Evolutionary conservation across 306 rosid species (phyloP).

Genomic region (Glycyrrhiza uralensis): DNA sequence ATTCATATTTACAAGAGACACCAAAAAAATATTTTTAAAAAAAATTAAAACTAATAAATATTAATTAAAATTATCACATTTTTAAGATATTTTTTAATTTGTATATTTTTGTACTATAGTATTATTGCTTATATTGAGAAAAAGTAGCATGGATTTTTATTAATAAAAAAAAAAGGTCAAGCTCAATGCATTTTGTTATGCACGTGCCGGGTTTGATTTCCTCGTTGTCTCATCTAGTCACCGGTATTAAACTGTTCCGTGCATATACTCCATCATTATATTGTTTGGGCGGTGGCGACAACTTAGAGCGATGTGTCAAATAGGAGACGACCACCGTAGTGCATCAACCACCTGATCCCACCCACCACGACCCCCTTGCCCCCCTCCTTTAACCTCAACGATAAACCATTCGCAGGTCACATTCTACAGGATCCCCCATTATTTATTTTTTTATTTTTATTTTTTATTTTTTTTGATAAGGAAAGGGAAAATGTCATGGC

Average conservation of each 20-base stretch:
- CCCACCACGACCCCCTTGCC: not conserved
- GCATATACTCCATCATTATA: not conserved
- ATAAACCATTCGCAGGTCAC: constrained; percentile 25
- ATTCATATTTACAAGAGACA: too few species aligned
- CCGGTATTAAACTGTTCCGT: not conserved
- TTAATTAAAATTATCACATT: too few species aligned
- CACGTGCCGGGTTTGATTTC: not conserved
- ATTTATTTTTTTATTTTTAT: not conserved
- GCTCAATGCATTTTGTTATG: not conserved
- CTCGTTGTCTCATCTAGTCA: not conserved
- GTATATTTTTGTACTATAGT: too few species aligned
- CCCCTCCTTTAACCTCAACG: not conserved
- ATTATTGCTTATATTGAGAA: too few species aligned
- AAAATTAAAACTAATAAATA: too few species aligned
- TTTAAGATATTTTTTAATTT: too few species aligned
- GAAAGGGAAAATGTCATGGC: constrained; percentile 66
- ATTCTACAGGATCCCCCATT: constrained; percentile 7
- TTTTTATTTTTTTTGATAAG: not conserved
- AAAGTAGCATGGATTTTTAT: too few species aligned
- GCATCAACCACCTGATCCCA: constrained; percentile 20
- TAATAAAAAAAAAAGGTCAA: not conserved
- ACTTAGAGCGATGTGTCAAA: not conserved
- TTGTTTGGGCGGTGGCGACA: not conserved
- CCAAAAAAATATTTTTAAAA: too few species aligned
- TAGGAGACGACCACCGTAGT: constrained; percentile 19